Evolutionary conservation across 1,139 yeast genomes (phyloP).

Genomic region (Arxiozyma telluris): DNA sequence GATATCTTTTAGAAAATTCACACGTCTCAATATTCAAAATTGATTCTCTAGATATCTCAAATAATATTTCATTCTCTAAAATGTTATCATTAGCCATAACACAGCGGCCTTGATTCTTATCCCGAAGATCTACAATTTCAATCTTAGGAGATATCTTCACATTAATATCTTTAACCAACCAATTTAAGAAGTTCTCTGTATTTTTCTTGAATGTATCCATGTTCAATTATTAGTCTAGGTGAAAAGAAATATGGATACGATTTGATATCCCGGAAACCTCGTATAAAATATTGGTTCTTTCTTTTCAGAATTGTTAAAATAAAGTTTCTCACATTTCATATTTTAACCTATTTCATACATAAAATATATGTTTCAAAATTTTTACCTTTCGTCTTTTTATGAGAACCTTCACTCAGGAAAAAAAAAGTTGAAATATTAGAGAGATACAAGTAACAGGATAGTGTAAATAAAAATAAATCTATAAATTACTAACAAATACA

Average conservation of each 20-base stretch:
- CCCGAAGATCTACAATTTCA: slow-evolving; percentile 50
- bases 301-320: too few species aligned
- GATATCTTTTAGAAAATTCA: slow-evolving; percentile 34
- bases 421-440: too few species aligned
- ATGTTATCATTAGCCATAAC: slow-evolving; percentile 59
- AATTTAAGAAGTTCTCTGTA: slow-evolving; percentile 39
- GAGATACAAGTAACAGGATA: too few species aligned
- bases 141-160: slow-evolving; percentile 49
- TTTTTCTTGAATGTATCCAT: slow-evolving; percentile 5
- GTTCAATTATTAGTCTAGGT: too few species aligned
- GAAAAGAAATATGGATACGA: too few species aligned
- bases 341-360: too few species aligned
- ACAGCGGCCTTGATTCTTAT: slow-evolving; percentile 65
- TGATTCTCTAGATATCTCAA: slow-evolving; percentile 54
- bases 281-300: too few species aligned
- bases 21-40: slow-evolving; percentile 55
- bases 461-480: too few species aligned
- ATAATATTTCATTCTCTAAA: slow-evolving; percentile 48
- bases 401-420: too few species aligned
- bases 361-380: neutral
- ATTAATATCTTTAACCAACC: slow-evolving; percentile 43
- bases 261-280: too few species aligned
- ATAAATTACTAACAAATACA: too few species aligned
- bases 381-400: neutral
- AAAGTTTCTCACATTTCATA: too few species aligned